Conservation (phyloP, 106 monocot genomes). For the Dactylorhiza incarnata region DNA sequence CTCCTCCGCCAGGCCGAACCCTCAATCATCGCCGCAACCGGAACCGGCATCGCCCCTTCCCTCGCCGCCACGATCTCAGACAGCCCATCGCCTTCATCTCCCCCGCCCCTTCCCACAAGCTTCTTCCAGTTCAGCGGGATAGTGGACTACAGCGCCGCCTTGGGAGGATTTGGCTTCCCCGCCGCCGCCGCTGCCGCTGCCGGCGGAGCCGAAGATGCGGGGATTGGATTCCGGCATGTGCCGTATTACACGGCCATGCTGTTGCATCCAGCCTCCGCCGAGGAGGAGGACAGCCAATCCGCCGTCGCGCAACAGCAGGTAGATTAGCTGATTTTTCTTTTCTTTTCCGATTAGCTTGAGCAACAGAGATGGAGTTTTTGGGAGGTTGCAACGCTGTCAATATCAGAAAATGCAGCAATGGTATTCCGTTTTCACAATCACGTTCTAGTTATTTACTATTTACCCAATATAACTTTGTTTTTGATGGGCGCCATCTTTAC, state of each 20-base stretch:
- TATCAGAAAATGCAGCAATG: too few species aligned
- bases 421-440: too few species aligned
- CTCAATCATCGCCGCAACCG: slow-evolving; percentile 32
- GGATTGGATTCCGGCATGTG: slow-evolving; percentile 6
- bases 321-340: neutral
- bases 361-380: too few species aligned
- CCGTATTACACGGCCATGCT: slow-evolving; percentile 38
- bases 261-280: slow-evolving; percentile 15
- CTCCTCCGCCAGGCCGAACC: slow-evolving; percentile 46
- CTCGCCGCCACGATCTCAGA: neutral
- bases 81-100: neutral
- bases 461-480: too few species aligned
- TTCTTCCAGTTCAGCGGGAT: neutral
- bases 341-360: neutral
- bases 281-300: slow-evolving; percentile 5
- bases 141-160: slow-evolving; percentile 1
- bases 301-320: neutral
- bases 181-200: neutral
- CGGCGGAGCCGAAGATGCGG: neutral
- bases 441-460: too few species aligned
- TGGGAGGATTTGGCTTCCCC: slow-evolving; percentile 2
- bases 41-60: slow-evolving; percentile 12
- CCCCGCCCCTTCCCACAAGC: neutral
- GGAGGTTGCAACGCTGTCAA: too few species aligned
- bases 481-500: too few species aligned